phyloP scores from a whole-genome alignment of 2,329 filamentous ascomycete genomes.

The Colletotrichum sublineola region DNA sequence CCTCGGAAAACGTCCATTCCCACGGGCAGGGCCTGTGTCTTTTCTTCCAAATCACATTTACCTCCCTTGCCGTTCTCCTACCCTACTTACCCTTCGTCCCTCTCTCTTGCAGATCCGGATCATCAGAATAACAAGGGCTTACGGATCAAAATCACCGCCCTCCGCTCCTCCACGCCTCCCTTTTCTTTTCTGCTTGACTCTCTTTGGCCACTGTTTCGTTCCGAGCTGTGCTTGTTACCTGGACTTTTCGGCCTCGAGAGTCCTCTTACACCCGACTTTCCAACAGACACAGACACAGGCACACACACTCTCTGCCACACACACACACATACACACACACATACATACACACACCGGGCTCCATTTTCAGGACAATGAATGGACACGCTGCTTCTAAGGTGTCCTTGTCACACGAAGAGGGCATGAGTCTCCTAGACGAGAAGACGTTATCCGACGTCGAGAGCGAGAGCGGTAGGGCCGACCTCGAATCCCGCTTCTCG shows the following conservation, averaged over 20 bases:
- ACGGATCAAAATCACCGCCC: constrained; percentile 29
- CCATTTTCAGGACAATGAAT: constrained; percentile 56
- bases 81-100: constrained; percentile 37
- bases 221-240: constrained; percentile 20
- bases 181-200: constrained; percentile 19
- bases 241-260: constrained; percentile 10
- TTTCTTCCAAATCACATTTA: constrained; percentile 35
- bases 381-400: constrained; percentile 52
- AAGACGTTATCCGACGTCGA: constrained; percentile 59
- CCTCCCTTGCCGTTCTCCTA: constrained; percentile 31
- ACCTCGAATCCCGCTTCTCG: constrained; percentile 53
- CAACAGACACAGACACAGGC: not conserved
- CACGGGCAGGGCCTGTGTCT: constrained; percentile 25
- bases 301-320: not conserved
- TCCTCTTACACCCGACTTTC: constrained; percentile 2
- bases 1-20: constrained; percentile 32
- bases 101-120: constrained; percentile 39
- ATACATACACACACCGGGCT: not conserved
- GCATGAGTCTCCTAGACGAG: constrained; percentile 60
- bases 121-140: constrained; percentile 34
- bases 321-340: not conserved
- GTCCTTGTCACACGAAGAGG: constrained; percentile 59
- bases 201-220: constrained; percentile 25
- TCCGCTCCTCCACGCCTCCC: constrained; percentile 29
- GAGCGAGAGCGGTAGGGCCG: constrained; percentile 56